phyloP scores from a whole-genome alignment of 2,329 filamentous ascomycete species.

The Furcasterigmium furcatum region DNA sequence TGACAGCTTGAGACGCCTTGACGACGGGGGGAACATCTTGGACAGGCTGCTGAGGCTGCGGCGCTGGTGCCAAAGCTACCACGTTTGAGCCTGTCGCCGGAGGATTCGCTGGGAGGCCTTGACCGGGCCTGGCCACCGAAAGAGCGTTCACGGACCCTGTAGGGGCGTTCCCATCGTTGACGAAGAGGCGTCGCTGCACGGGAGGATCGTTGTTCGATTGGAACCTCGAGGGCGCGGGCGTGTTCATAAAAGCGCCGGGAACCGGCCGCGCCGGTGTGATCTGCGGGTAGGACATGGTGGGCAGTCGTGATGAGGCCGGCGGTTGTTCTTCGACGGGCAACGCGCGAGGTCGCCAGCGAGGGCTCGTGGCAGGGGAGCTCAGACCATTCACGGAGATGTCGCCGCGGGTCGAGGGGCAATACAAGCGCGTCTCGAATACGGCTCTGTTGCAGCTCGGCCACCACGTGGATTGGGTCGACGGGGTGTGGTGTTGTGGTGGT shows the following conservation, averaged over 20 bases:
- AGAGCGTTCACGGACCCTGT: slow-evolving; percentile 6
- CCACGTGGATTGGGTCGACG: too few relatives aligned
- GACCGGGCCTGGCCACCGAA: slow-evolving; percentile 3
- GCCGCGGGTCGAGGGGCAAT: slow-evolving; percentile 6
- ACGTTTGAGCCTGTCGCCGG: slow-evolving; percentile 18
- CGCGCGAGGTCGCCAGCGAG: slow-evolving; percentile 12
- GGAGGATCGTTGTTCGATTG: slow-evolving; percentile 31
- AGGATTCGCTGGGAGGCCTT: slow-evolving; percentile 15
- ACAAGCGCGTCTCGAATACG: neutral
- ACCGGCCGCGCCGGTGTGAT: slow-evolving; percentile 68
- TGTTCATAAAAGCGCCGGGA: slow-evolving; percentile 74
- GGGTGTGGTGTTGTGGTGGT: slow-evolving; percentile 8
- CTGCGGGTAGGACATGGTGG: slow-evolving; percentile 52
- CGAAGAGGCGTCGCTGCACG: slow-evolving; percentile 50
- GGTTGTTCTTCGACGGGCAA: slow-evolving; percentile 5
- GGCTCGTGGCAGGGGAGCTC: slow-evolving; percentile 15
- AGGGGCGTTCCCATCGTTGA: slow-evolving; percentile 14
- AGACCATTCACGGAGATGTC: slow-evolving; percentile 21
- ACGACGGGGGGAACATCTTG: slow-evolving; percentile 63
- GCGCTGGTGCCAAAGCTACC: slow-evolving; percentile 23
- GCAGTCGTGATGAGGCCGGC: slow-evolving; percentile 12
- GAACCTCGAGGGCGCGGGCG: slow-evolving; percentile 55
- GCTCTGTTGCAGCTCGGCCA: slow-evolving; percentile 7
- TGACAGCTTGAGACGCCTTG: slow-evolving; percentile 80
- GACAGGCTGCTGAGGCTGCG: slow-evolving; percentile 39